These are phyloP conservation scores for Eutrema salsugineum DNA, from an alignment of 441 rosid genomes.

Conservation along the genomic window DNA sequence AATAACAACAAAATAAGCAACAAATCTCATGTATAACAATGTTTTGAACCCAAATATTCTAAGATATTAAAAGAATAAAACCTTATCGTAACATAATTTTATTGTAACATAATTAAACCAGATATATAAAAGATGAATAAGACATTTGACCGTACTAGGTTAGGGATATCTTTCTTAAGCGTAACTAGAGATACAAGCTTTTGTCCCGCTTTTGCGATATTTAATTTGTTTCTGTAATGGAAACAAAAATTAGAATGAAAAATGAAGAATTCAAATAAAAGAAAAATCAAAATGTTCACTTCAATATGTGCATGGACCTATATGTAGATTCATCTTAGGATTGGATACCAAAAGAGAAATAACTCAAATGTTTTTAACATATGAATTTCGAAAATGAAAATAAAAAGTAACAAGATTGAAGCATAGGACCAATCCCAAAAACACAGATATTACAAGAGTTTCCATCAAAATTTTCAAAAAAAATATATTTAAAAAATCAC, in stretches of 20 bases:
- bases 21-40: neutral
- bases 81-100: neutral
- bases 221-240: conserved; percentile 17
- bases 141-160: conserved; percentile 21
- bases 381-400: neutral
- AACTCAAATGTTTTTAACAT: neutral
- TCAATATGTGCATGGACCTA: neutral
- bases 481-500: neutral
- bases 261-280: neutral
- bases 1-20: neutral
- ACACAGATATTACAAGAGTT: too few species aligned
- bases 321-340: neutral
- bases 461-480: neutral
- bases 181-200: neutral
- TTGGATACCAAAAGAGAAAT: neutral
- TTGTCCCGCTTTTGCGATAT: neutral
- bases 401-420: neutral
- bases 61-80: neutral
- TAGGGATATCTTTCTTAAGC: neutral
- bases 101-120: neutral
- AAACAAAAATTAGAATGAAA: neutral
- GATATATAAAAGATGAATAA: neutral
- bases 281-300: neutral
- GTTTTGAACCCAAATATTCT: neutral
- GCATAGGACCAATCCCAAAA: neutral